phyloP scores from a whole-genome alignment of 352 stramenopile genomes.

The Pythium brassicae region DNA sequence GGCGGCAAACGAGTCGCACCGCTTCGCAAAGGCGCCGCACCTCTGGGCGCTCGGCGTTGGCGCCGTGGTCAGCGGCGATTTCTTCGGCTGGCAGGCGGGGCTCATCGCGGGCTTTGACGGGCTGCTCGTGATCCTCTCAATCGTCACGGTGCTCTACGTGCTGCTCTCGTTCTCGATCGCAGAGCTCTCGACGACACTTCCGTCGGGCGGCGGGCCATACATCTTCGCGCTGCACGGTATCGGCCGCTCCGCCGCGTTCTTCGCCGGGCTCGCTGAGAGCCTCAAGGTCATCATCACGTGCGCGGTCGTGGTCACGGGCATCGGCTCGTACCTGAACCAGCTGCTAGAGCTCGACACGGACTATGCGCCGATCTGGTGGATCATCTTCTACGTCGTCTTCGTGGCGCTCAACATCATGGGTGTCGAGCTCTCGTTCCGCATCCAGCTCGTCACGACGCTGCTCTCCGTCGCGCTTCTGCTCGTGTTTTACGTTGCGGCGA shows the following conservation, averaged over 20 bases:
- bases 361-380: slow-evolving; percentile 50
- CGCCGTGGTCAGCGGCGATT: slow-evolving; percentile 52
- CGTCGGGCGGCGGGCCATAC: slow-evolving; percentile 50
- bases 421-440: slow-evolving; percentile 61
- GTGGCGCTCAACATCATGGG: slow-evolving; percentile 53
- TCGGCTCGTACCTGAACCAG: slow-evolving; percentile 65
- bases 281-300: slow-evolving; percentile 69
- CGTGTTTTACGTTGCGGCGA: slow-evolving; percentile 64
- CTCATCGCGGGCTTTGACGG: slow-evolving; percentile 54
- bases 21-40: slow-evolving; percentile 49
- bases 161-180: slow-evolving; percentile 69
- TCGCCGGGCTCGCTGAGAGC: slow-evolving; percentile 57
- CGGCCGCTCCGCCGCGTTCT: slow-evolving; percentile 44
- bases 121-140: slow-evolving; percentile 47
- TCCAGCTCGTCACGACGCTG: slow-evolving; percentile 51
- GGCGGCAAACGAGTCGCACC: slow-evolving; percentile 10
- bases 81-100: slow-evolving; percentile 60
- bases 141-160: slow-evolving; percentile 62
- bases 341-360: slow-evolving; percentile 33
- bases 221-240: slow-evolving; percentile 64
- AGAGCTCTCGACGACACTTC: slow-evolving; percentile 56
- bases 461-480: slow-evolving; percentile 52
- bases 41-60: slow-evolving; percentile 57
- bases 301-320: slow-evolving; percentile 54
- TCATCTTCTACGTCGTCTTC: slow-evolving; percentile 60